Base-by-base conservation (phyloP, 306 rosid species). In the Pachyrhizus erosus region DNA sequence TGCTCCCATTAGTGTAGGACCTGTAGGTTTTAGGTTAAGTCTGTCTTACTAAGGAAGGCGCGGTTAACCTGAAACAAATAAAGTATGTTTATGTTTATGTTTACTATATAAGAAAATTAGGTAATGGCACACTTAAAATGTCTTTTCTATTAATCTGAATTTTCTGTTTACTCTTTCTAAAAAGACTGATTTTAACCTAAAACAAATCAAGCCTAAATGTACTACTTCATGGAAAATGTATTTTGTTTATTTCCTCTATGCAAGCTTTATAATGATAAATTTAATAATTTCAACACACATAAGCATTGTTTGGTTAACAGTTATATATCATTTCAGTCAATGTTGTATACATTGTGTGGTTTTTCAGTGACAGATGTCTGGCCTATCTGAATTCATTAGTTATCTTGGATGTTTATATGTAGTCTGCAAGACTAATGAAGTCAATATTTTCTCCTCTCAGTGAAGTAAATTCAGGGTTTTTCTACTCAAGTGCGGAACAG, bases 401-500 rank as follows among this genome's bases (percentile, higher is more conserved):
- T 80, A 6, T 60, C 54, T 65, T 76, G 17, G 61, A 37, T 46
- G 15, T 26, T 29, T 78, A 12, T 65, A 51, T 55, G 15, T 52
- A 15, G n/a, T 83, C 34, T 45, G 80, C 43, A 42, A 48, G 80
- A 65, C 70, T 70, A 20, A 64, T 67, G 33, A 70, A 75, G 39
- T 79, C 80, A 69, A 64, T 79, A 58, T 48, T 73, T 89, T 66
- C 82, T 73, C 49, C 42, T 68, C 90, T 68, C 90, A 96, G 99
- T 92, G 99, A 96, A 87, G 71, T 96, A 83, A 96, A 96, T 86
- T 86, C 99, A 54, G 99, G 99, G 7, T 96, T 96, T 88, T 96
- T 96, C 93, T 96, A 96, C 98, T 96, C 99, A 75, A 96, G 73
- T 87, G 96, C 99, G 14, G 98, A 93, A 77, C 99, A 96, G 91